A percentile compares a stretch with the other conserved stretches of the same genome.
These are phyloP conservation scores for Lasiodiplodia hormozganensis DNA, from an alignment of 2,329 filamentous ascomycete genomes.

Conservation along the genomic window DNA sequence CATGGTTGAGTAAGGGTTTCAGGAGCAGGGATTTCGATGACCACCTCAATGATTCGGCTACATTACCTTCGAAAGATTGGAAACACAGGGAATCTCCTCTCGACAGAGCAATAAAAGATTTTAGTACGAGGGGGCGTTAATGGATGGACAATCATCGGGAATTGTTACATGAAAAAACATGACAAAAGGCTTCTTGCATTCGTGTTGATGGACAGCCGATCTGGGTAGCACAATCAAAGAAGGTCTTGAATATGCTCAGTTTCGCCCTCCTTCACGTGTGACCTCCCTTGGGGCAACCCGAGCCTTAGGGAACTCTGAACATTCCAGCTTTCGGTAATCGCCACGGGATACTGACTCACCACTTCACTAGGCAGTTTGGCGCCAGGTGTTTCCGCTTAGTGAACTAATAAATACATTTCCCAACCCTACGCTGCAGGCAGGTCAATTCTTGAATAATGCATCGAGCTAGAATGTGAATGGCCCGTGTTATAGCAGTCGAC, in stretches of 20 bases:
- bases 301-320: neutral
- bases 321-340: too few relatives aligned
- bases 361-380: too few relatives aligned
- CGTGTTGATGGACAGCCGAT: neutral
- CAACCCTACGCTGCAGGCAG: too few relatives aligned
- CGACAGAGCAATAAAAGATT: neutral
- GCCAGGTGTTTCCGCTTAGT: too few relatives aligned
- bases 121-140: neutral
- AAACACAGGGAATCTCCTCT: slow-evolving; percentile 3
- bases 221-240: neutral
- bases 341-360: too few relatives aligned
- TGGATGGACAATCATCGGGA: neutral
- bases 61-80: neutral
- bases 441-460: neutral
- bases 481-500: neutral
- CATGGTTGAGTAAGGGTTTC: slow-evolving; percentile 25
- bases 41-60: too few relatives aligned
- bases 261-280: neutral
- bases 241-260: neutral
- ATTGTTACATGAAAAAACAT: neutral
- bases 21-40: neutral
- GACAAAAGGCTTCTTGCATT: neutral
- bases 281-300: neutral
- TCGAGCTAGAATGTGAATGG: neutral
- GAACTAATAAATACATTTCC: too few relatives aligned